A percentile compares a stretch with the other conserved stretches of the same genome.
phyloP scores from a whole-genome alignment of 2,329 filamentous ascomycete species.

The Aureobasidium sp. region DNA sequence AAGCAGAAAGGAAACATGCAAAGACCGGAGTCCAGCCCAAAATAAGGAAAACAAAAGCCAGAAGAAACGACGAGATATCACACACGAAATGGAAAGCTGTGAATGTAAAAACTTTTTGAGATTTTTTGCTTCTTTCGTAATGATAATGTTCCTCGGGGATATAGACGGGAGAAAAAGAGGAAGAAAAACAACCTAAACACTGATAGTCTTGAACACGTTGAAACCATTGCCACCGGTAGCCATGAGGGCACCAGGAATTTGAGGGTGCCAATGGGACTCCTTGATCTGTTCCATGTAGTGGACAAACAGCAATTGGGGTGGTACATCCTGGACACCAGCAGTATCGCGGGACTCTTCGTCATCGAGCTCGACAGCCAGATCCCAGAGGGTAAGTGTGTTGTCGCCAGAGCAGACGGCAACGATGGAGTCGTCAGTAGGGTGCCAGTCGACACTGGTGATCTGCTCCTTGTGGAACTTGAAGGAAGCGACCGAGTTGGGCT shows the following conservation, averaged over 20 bases:
- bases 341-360: conserved; percentile 93
- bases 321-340: conserved; percentile 79
- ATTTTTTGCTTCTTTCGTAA: neutral
- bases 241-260: conserved; percentile 83
- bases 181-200: conserved; percentile 21
- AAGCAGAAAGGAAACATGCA: too few species aligned
- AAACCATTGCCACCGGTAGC: conserved; percentile 85
- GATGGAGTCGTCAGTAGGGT: conserved; percentile 93
- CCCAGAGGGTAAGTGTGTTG: conserved; percentile 92
- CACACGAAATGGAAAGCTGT: neutral
- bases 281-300: conserved; percentile 94
- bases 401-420: conserved; percentile 87
- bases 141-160: neutral
- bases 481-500: conserved; percentile 73
- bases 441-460: conserved; percentile 94
- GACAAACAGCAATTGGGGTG: conserved; percentile 89
- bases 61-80: too few species aligned
- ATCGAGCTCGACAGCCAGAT: conserved; percentile 90
- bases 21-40: too few species aligned
- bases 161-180: neutral
- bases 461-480: conserved; percentile 96
- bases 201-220: conserved; percentile 34
- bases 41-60: too few species aligned
- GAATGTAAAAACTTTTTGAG: neutral
- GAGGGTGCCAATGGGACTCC: conserved; percentile 95